Evolutionary conservation across 805 yeast species (phyloP).

Genomic region (Millerago galiae): DNA sequence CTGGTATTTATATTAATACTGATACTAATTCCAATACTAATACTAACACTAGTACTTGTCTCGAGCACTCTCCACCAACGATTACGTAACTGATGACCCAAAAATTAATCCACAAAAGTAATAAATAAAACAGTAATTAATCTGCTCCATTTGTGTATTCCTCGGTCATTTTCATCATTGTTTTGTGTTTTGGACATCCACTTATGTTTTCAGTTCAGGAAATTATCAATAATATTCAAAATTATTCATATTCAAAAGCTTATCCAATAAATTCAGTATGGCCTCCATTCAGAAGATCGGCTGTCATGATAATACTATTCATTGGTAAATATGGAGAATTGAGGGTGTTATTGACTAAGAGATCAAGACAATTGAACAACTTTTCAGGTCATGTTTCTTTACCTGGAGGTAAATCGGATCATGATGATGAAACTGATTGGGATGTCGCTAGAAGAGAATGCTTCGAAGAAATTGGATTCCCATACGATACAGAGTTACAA

Average conservation of each 20-base stretch:
- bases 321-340: slow-evolving; percentile 69
- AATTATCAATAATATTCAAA: slow-evolving; percentile 15
- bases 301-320: slow-evolving; percentile 72
- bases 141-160: no score
- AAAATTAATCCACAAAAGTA: no score
- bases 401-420: slow-evolving; percentile 92
- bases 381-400: slow-evolving; percentile 89
- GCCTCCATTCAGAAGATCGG: slow-evolving; percentile 73
- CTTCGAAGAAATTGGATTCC: slow-evolving; percentile 79
- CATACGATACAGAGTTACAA: slow-evolving; percentile 37
- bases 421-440: slow-evolving; percentile 57
- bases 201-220: slow-evolving; percentile 6
- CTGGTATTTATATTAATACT: no score
- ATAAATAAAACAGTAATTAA: no score
- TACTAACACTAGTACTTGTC: no score
- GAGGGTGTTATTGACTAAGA: slow-evolving; percentile 69
- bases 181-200: background rate
- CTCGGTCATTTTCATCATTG: no score
- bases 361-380: slow-evolving; percentile 60
- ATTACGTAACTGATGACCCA: background rate
- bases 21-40: no score
- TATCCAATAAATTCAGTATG: slow-evolving; percentile 42
- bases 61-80: background rate
- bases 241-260: slow-evolving; percentile 10
- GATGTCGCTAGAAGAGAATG: slow-evolving; percentile 78